A percentile compares a stretch with the other conserved stretches of the same genome.
phyloP scores from a whole-genome alignment of 495 filamentous ascomycete genomes.

The Pseudoneurospora amorphoporcata region DNA sequence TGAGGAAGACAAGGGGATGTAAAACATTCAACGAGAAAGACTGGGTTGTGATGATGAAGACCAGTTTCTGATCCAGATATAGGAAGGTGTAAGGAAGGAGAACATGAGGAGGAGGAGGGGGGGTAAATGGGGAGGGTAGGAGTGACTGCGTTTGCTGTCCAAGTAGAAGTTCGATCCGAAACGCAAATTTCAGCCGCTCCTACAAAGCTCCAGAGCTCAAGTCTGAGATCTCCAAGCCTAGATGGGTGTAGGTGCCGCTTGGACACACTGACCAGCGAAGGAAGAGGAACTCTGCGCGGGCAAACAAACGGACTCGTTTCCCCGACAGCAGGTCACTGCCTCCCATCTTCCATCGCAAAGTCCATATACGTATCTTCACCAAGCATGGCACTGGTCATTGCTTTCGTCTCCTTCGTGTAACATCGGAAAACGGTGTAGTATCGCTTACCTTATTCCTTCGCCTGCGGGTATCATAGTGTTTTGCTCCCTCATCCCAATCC shows the following conservation, averaged over 20 bases:
- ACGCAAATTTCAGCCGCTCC: background rate
- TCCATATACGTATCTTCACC: background rate
- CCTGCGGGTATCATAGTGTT: background rate
- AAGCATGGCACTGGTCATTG: background rate
- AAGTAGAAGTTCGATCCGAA: background rate
- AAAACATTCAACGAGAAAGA: background rate
- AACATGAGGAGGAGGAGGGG: background rate
- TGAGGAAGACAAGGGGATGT: background rate
- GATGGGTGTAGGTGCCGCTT: background rate
- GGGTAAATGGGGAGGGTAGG: background rate
- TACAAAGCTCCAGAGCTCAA: background rate
- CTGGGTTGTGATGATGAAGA: background rate
- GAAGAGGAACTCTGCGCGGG: background rate
- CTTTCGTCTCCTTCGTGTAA: background rate
- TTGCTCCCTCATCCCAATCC: slow-evolving; percentile 6
- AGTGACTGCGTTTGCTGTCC: background rate
- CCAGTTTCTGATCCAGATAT: background rate
- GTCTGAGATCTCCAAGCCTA: background rate
- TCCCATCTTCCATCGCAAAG: background rate
- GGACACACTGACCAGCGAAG: background rate
- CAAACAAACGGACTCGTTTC: background rate
- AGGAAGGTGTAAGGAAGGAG: background rate
- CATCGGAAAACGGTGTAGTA: background rate
- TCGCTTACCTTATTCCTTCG: slow-evolving; percentile 12
- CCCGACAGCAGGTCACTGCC: background rate